phyloP scores from a whole-genome alignment of 306 rosid genomes.

The Cucurbita pepo region DNA sequence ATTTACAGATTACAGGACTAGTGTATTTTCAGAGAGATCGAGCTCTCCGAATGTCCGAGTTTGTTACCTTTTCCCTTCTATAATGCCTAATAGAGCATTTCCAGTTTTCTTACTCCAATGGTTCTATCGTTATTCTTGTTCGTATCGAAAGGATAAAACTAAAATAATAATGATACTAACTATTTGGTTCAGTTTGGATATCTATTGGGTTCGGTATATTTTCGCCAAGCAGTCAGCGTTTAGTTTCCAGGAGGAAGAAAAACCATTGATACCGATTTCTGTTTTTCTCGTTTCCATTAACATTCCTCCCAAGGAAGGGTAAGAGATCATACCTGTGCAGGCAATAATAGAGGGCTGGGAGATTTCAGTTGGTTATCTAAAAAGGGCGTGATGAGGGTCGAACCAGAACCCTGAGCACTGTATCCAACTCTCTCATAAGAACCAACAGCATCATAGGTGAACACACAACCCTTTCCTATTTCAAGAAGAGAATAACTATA shows the following conservation, averaged over 20 bases:
- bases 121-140: neutral
- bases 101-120: neutral
- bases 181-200: neutral
- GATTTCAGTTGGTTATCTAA: constrained; percentile 84
- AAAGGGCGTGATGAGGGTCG: constrained; percentile 80
- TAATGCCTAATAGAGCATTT: neutral
- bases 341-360: constrained; percentile 83
- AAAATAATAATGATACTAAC: neutral
- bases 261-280: neutral
- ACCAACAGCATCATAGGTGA: constrained; percentile 98
- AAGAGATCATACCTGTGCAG: constrained; percentile 41
- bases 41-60: neutral
- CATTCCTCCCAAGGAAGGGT: neutral
- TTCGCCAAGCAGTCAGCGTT: neutral
- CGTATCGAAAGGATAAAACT: neutral
- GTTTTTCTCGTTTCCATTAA: neutral
- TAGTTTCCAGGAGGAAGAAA: neutral
- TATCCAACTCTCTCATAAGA: constrained; percentile 98
- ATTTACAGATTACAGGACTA: neutral
- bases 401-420: constrained; percentile 94
- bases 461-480: constrained; percentile 95
- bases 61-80: neutral
- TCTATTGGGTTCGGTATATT: neutral
- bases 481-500: neutral
- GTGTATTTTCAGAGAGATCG: neutral